These are phyloP conservation scores for Medicago truncatula DNA, from an alignment of 306 rosid genomes.

Conservation along the genomic window DNA sequence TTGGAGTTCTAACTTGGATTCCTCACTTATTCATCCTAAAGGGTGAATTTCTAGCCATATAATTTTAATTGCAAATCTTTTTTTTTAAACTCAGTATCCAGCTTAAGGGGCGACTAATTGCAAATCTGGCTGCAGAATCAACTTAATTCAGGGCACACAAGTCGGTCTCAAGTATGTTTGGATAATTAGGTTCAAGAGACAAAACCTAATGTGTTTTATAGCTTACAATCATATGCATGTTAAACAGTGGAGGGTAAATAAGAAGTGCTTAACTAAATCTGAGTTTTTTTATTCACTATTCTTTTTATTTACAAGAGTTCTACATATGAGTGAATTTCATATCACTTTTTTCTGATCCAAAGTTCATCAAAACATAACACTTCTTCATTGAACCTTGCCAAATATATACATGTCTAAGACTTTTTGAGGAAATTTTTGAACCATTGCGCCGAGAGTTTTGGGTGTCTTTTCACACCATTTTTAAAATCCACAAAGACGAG, in stretches of 20 bases:
- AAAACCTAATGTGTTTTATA: neutral
- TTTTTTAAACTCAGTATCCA: too few species aligned
- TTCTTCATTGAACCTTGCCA: neutral
- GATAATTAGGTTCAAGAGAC: neutral
- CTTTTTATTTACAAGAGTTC: neutral
- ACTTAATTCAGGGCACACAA: neutral
- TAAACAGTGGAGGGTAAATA: neutral
- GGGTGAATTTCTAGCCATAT: too few species aligned
- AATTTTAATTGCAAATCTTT: too few species aligned
- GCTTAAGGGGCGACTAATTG: too few species aligned
- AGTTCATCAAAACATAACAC: neutral
- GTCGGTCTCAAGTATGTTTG: neutral
- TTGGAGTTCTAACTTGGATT: too few species aligned
- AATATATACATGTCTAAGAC: slow-evolving; percentile 1
- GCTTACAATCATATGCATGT: neutral
- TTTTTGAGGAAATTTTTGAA: slow-evolving; percentile 58
- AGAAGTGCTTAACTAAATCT: slow-evolving; percentile 10
- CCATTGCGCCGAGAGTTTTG: slow-evolving; percentile 59
- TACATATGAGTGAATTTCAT: slow-evolving; percentile 2
- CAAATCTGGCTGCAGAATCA: neutral
- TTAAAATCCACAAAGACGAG: slow-evolving; percentile 53
- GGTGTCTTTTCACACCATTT: slow-evolving; percentile 54
- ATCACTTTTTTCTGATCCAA: slow-evolving; percentile 2
- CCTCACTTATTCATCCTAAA: too few species aligned
- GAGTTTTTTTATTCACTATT: neutral